Conservation (phyloP, 1,284 basidiomycete genomes). For the Pholiota adiposa region DNA sequence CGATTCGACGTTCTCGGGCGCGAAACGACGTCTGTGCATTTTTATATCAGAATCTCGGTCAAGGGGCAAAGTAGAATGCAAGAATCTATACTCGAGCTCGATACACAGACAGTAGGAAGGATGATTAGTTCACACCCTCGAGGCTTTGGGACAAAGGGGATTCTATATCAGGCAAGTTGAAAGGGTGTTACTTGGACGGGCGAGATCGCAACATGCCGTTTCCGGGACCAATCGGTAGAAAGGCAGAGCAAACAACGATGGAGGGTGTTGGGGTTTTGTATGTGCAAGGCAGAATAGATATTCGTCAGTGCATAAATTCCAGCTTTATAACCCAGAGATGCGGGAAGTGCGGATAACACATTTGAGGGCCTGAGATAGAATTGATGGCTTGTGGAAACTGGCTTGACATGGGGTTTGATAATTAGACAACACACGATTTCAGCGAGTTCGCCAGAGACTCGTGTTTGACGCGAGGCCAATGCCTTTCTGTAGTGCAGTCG, state of each 20-base stretch:
- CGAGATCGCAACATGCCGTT: slow-evolving; percentile 48
- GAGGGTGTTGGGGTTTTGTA: slow-evolving; percentile 17
- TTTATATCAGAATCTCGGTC: slow-evolving; percentile 43
- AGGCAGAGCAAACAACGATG: slow-evolving; percentile 30
- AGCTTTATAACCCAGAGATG: slow-evolving; percentile 25
- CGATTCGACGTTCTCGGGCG: slow-evolving; percentile 36
- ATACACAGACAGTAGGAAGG: slow-evolving; percentile 38
- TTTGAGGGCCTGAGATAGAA: slow-evolving; percentile 27
- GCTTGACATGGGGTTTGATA: slow-evolving; percentile 27
- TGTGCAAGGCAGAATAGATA: slow-evolving; percentile 21
- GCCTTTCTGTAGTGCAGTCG: slow-evolving; percentile 19
- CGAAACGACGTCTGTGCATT: slow-evolving; percentile 38
- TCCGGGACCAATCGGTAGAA: slow-evolving; percentile 34
- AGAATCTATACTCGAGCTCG: slow-evolving; percentile 38
- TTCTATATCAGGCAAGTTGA: slow-evolving; percentile 59
- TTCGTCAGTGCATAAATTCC: slow-evolving; percentile 17
- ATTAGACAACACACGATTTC: slow-evolving; percentile 26
- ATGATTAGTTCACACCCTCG: slow-evolving; percentile 38
- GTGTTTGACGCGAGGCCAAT: slow-evolving; percentile 28
- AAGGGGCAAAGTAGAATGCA: slow-evolving; percentile 40
- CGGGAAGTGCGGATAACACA: slow-evolving; percentile 31
- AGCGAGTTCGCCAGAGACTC: slow-evolving; percentile 25
- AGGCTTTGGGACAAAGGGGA: slow-evolving; percentile 52
- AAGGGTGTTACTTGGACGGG: slow-evolving; percentile 42
- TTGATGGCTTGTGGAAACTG: slow-evolving; percentile 27